Percentiles rank a stretch among this genome's conserved stretches.
phyloP scores from a whole-genome alignment of 2,329 filamentous ascomycete genomes.

The Alternaria ethzedia region DNA sequence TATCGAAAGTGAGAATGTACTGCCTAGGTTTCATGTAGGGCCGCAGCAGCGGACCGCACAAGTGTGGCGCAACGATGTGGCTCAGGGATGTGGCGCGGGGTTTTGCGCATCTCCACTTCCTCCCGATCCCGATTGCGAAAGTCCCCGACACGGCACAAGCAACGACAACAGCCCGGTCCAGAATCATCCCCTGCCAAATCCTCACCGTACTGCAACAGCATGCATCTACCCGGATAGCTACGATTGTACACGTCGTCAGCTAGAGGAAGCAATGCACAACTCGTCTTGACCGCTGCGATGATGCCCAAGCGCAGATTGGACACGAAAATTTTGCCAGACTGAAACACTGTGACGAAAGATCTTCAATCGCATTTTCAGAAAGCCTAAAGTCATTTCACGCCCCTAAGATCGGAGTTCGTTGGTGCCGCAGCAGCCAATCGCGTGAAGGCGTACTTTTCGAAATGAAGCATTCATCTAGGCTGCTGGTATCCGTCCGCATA shows the following conservation, averaged over 20 bases:
- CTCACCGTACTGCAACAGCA: not conserved
- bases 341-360: not conserved
- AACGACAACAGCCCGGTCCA: not conserved
- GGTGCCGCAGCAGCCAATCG: not conserved
- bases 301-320: not conserved
- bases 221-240: not conserved
- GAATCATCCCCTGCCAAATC: not conserved
- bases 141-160: not conserved
- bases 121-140: not conserved
- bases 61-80: not conserved
- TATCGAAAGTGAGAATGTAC: not conserved
- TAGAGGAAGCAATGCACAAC: not conserved
- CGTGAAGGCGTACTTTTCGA: not conserved
- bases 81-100: not conserved
- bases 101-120: not conserved
- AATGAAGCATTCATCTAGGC: not conserved
- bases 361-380: not conserved
- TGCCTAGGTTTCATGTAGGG: not conserved
- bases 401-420: not conserved
- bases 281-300: not conserved
- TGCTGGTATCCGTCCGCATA: not conserved
- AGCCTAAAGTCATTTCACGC: not conserved
- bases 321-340: not conserved
- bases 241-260: not conserved
- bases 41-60: not conserved